phyloP scores from a whole-genome alignment of 1,139 yeast genomes.

The Sugiyamaella neomexicana region DNA sequence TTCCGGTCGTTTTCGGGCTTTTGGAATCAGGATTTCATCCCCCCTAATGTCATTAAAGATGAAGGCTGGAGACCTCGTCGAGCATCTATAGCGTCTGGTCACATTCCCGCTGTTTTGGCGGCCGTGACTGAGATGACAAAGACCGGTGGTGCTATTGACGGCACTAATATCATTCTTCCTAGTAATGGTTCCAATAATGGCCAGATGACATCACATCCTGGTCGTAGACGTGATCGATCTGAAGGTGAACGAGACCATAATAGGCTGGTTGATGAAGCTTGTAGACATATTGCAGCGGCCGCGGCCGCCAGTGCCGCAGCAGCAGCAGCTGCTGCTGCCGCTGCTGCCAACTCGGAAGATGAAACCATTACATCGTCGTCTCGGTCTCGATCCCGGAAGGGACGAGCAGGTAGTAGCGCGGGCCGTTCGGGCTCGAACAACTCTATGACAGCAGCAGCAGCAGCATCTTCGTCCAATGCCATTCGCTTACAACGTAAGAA shows the following conservation, averaged over 20 bases:
- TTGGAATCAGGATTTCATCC: conserved; percentile 21
- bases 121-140: conserved; percentile 31
- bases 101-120: conserved; percentile 33
- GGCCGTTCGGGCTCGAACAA: conserved; percentile 3
- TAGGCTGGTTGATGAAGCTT: conserved; percentile 72
- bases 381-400: conserved; percentile 2
- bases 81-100: conserved; percentile 38
- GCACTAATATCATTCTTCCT: neutral
- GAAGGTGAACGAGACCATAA: conserved; percentile 53
- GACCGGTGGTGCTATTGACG: conserved; percentile 8
- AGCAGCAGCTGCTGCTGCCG: conserved; percentile 35
- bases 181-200: neutral
- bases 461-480: conserved; percentile 22
- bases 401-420: neutral
- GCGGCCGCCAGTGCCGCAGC: conserved; percentile 61
- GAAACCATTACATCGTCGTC: conserved; percentile 21
- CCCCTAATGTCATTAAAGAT: conserved; percentile 13
- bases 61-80: conserved; percentile 34
- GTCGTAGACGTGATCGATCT: conserved; percentile 20
- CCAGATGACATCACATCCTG: conserved; percentile 9
- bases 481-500: conserved; percentile 47
- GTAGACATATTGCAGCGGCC: conserved; percentile 80
- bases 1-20: conserved; percentile 27
- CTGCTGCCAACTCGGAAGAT: conserved; percentile 29
- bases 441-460: conserved; percentile 2